Evolutionary conservation across 345 rosid genomes (phyloP), one percentile per base, ranked within the genome.

Genomic region (Gossypium anomalum): DNA sequence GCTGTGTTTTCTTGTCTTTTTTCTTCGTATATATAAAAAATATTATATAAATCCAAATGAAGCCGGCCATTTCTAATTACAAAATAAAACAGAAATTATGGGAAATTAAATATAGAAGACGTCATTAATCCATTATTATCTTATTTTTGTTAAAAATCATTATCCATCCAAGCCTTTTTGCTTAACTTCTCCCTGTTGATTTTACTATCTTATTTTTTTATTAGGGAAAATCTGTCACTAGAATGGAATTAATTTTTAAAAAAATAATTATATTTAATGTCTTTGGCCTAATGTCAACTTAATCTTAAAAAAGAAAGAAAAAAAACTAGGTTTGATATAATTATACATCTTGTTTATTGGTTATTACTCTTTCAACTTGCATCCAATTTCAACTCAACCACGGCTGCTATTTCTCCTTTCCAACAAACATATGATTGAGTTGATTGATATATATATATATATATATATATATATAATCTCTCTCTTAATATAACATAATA

Each of bases 11-110:
- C 78, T 57, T 80, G 66, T 59, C 55, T n/a, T 23, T 34, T 76
- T 48, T 9, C 57, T 48, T 10, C 14, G 34, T 29, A 48, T 38
- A 17, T 11, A 63, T 63, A 75, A 2, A 2, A 67, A 12, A 67
- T 66, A 58, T 8, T 14, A 17, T 72, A 44, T 70, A 22, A 49
- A 6, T 67, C 20, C 77, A 53, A 57, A 51, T 72, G 59, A 70
- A 65, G 81, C 82, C 78, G 82, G 82, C 83, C 43, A 27, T 17
- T 67, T 19, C 67, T 48, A 73, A 69, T 52, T 51, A 51, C 75
- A 78, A 76, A 20, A 63, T 19, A 41, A 65, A n/a, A 43, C 70
- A 19, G 0, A 65, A 45, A 22, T 52, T 52, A 52, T 3, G 17
- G 11, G 52, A 7, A 15, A 52, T 29, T 29, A 29, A 29, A 0